Base-by-base conservation (phyloP, 495 filamentous ascomycete species). In the Emericellopsis terricola region DNA sequence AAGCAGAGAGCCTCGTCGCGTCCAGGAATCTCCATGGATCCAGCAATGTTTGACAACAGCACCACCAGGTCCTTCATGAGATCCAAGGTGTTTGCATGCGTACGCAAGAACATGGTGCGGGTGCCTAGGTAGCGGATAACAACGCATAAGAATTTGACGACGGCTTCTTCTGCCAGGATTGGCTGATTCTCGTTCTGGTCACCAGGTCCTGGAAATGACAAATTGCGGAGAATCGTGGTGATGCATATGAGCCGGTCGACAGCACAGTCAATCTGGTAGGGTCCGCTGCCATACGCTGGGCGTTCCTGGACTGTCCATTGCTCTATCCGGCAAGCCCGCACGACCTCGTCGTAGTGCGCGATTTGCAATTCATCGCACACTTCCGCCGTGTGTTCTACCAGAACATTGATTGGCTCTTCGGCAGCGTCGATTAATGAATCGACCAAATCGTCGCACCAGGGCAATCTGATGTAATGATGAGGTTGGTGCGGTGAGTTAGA, bases 51-150 rank as follows among this genome's bases (percentile, higher is more conserved):
- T 38, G 84, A 89, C 24, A 97, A 61, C 36, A 85, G 78, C 28
- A 77, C 78, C 37, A 96, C 72, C 10, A 85, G 63, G 53, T 97
- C 89, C 53, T 97, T 97, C 80, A 92, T 91, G 44, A 97, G 81
- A 51, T 97, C 87, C 46, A 92, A 53, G 3, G 80, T 87, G 53
- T 93, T 89, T 39, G 61, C 57, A 41, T 86, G 62, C 5, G 71
- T 80, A 14, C 85, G 73, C 28, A 94, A 56, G 26, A 94, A 65
- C 65, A 81, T 76, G 42, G 81, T 77, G n/a, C 83, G 76, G 3
- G 87, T 94, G 24, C 89, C 87, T 19, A 97, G 64, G 42, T 81
- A 81, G 28, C 83, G 66, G 43, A 94, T 87, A 20, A 84, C 68
- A 15, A 71, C 69, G 16, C 80, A 79, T 28, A 92, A 54, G 45